Percentiles rank a stretch among this genome's conserved stretches.
Conservation (phyloP, 768 basidiomycete species). For the Rossbeevera mucosa region DNA sequence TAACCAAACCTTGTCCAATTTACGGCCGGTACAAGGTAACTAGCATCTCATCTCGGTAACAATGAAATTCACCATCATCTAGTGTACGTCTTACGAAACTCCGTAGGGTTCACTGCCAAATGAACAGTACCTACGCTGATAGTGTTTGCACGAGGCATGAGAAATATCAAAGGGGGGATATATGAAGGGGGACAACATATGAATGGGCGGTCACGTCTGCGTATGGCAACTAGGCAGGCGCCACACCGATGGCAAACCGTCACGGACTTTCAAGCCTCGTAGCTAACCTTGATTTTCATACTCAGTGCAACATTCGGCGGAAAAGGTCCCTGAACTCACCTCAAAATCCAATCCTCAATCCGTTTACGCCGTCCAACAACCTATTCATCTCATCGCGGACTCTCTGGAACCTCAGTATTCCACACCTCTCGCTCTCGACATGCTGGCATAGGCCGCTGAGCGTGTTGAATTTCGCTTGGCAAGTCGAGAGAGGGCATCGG, state of each 20-base stretch:
- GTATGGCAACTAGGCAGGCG: conserved; percentile 4
- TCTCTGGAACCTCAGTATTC: conserved; percentile 43
- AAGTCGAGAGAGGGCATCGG: conserved; percentile 47
- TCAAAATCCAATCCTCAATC: conserved; percentile 6
- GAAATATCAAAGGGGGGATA: background rate
- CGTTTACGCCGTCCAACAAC: conserved; percentile 21
- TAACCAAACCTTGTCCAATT: conserved; percentile 1
- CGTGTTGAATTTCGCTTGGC: conserved; percentile 40
- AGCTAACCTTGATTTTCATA: conserved; percentile 15
- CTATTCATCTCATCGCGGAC: conserved; percentile 38
- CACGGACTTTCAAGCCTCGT: conserved; percentile 24
- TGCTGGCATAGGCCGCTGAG: conserved; percentile 62
- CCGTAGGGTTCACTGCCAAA: conserved; percentile 1
- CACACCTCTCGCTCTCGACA: conserved; percentile 60
- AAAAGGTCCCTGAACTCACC: conserved; percentile 5
- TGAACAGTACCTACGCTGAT: conserved; percentile 7
- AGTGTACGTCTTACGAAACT: conserved; percentile 5
- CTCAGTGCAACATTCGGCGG: conserved; percentile 2
- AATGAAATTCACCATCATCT: conserved; percentile 12
- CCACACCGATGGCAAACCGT: conserved; percentile 18
- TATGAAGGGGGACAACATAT: conserved; percentile 9
- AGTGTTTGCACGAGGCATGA: conserved; percentile 12
- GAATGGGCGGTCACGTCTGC: conserved; percentile 23
- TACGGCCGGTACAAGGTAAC: background rate
- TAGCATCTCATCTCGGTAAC: conserved; percentile 9